Base-by-base conservation (phyloP, 2,329 filamentous ascomycete genomes). In the Fusarium poae region DNA sequence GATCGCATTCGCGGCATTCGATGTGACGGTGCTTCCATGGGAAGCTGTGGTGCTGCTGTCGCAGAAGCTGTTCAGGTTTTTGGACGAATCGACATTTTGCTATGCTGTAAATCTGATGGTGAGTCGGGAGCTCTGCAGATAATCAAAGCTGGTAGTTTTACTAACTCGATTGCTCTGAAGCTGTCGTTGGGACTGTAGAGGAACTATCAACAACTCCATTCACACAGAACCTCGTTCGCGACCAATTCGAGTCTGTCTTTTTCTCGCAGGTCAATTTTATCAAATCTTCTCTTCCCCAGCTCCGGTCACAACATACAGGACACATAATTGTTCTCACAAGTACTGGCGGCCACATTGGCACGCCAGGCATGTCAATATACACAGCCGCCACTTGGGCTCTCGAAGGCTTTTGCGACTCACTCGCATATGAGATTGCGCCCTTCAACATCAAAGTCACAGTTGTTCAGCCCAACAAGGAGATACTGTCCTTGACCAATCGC, bases 371-470 rank as follows among this genome's bases (percentile, higher is more conserved):
- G 81, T 88, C 93, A 57, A 92, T 97, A 83, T 96, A 97, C 78
- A 96, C 94, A 70, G 93, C 95, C 20, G 92, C 94, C 16, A 94
- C 94, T 37, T 97, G 95, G 94, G 96, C 94, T 2, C 86, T 97
- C 35, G 96, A 98, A 80, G 96, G 95, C 20, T 97, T 96, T 78
- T 97, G 94, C 81, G 95, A 98, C 80, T 93, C 93, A 62, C 85
- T 99, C 25, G 94, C 95, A 2, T 99, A 97, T 80, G 96, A 99
- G 80, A 92, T 99, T 68, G 92, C 95, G 1, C 96, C 96, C 0
- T 98, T 98, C 83, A 97, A 97, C 80, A 89, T 98, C 82, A 97
- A 95, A 79, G 88, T 98, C 79, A 97, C 94, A 40, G 94, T 98
- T 71, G 91, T 99, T 44, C 95, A 99, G 82, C 94, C 94, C 27